Percentiles rank a stretch among this genome's conserved stretches.
Evolutionary conservation across 2,329 filamentous ascomycete genomes (phyloP).

Genomic region (Penicillium hesseltinei): DNA sequence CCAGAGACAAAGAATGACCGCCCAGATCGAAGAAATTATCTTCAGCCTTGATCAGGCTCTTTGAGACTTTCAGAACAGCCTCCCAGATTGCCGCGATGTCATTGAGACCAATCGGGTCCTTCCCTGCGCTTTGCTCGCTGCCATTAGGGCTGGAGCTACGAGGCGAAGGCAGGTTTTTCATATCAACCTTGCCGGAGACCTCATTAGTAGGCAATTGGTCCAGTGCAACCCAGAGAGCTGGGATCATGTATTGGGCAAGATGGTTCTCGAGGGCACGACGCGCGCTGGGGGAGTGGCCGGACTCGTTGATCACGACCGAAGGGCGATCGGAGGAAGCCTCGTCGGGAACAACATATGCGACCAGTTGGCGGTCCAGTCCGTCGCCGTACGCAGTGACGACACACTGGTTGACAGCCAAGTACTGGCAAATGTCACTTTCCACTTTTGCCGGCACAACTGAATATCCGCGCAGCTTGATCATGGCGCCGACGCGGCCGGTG

Average conservation of each 20-base stretch:
- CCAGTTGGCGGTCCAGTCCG: conserved; percentile 70
- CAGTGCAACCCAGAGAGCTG: conserved; percentile 72
- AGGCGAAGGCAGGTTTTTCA: conserved; percentile 68
- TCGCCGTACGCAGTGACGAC: conserved; percentile 73
- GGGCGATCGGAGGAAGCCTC: conserved; percentile 58
- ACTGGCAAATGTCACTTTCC: conserved; percentile 67
- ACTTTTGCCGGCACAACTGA: conserved; percentile 75
- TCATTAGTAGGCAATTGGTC: conserved; percentile 70
- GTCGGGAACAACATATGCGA: conserved; percentile 73
- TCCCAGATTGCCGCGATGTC: conserved; percentile 72
- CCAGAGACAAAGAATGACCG: conserved; percentile 74
- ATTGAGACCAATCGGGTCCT: conserved; percentile 65
- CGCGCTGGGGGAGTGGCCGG: conserved; percentile 68
- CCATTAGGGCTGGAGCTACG: conserved; percentile 50
- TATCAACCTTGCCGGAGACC: conserved; percentile 75
- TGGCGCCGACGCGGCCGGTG: conserved; percentile 70
- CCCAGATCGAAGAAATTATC: conserved; percentile 81
- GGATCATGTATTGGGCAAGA: conserved; percentile 81
- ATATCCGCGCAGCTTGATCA: conserved; percentile 80
- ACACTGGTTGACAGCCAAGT: conserved; percentile 69
- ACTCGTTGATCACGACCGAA: conserved; percentile 64
- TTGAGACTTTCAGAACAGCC: conserved; percentile 64
- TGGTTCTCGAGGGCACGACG: conserved; percentile 63
- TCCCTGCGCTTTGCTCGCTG: conserved; percentile 48
- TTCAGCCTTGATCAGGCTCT: conserved; percentile 61